Evolutionary conservation across 2,329 filamentous ascomycete genomes (phyloP).

Genomic region (Thelonectria rubi): DNA sequence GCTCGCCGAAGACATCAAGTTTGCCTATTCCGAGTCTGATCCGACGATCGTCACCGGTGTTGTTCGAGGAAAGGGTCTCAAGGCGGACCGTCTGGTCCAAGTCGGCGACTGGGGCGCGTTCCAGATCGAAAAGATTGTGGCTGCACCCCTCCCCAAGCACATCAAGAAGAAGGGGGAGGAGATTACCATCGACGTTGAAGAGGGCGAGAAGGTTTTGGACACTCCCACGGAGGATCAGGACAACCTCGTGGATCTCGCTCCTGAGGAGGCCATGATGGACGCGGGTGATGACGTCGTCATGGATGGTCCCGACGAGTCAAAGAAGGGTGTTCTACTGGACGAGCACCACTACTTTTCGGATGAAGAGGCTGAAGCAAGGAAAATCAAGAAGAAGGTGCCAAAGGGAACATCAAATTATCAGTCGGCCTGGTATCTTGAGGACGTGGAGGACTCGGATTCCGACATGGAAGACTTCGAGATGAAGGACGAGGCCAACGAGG

Average conservation of each 20-base stretch:
- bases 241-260: conserved; percentile 82
- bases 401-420: conserved; percentile 95
- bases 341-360: conserved; percentile 99
- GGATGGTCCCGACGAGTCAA: conserved; percentile 56
- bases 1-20: conserved; percentile 83
- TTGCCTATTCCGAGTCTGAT: conserved; percentile 68
- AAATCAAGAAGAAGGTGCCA: conserved; percentile 78
- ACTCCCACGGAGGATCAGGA: conserved; percentile 82
- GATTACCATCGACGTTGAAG: conserved; percentile 76
- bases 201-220: conserved; percentile 69
- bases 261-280: conserved; percentile 83
- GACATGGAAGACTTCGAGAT: conserved; percentile 77
- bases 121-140: conserved; percentile 88
- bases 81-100: conserved; percentile 89
- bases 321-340: conserved; percentile 91
- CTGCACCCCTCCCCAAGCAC: conserved; percentile 72
- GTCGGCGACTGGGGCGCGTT: conserved; percentile 94
- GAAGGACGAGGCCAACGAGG: conserved; percentile 64
- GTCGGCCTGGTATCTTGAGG: conserved; percentile 88
- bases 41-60: conserved; percentile 83
- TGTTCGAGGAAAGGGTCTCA: conserved; percentile 84
- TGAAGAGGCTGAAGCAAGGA: conserved; percentile 59
- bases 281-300: conserved; percentile 51
- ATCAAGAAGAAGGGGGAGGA: conserved; percentile 71
- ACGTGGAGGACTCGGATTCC: conserved; percentile 83